Percentiles rank a stretch among this genome's conserved stretches.
phyloP scores from a whole-genome alignment of 495 filamentous ascomycete species.

The Clavariopsis aquatica region DNA sequence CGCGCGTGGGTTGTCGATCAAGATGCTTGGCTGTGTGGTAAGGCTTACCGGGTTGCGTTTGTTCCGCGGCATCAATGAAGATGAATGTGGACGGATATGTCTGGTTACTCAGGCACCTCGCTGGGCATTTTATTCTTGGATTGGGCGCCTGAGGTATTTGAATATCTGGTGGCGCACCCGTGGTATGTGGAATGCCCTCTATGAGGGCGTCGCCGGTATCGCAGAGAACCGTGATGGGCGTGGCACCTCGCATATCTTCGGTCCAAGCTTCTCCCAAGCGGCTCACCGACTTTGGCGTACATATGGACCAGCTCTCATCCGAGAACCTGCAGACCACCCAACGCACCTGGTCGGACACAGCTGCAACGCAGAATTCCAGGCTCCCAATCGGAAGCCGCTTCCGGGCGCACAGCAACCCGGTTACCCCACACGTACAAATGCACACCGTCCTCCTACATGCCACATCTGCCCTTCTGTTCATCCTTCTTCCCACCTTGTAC shows the following conservation, averaged over 20 bases:
- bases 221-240: not conserved
- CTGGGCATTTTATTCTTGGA: no score
- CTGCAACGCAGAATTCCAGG: not conserved
- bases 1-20: not conserved
- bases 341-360: constrained; percentile 6
- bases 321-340: not conserved
- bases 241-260: not conserved
- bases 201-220: not conserved
- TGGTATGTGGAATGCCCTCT: no score
- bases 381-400: not conserved
- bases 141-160: no score
- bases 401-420: not conserved
- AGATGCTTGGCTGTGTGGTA: not conserved
- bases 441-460: not conserved
- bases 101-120: no score
- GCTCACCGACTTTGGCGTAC: constrained; percentile 9
- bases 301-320: constrained; percentile 9
- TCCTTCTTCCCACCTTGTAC: not conserved
- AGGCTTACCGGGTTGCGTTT: not conserved
- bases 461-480: not conserved
- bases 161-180: no score
- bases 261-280: constrained; percentile 5
- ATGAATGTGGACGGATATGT: not conserved
- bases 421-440: not conserved
- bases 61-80: not conserved